Percentiles rank a stretch among this genome's conserved stretches.
These are phyloP conservation scores for Elsinoe ampelina DNA, from an alignment of 2,329 filamentous ascomycete genomes.

Conservation along the genomic window DNA sequence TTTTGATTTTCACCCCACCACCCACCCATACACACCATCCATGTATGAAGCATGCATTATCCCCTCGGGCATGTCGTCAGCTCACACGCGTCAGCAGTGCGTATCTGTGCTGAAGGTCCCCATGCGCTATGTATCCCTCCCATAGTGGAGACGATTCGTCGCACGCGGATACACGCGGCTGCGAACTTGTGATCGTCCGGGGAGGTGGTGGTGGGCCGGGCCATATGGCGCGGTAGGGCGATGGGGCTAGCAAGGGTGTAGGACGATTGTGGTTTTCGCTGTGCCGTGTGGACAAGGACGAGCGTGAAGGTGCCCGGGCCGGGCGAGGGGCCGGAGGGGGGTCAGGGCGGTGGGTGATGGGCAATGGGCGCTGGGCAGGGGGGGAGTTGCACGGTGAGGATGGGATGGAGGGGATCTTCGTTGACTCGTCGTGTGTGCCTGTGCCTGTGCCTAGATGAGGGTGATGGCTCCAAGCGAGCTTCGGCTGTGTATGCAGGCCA, in stretches of 20 bases:
- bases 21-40: no score
- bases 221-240: not conserved
- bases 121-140: no score
- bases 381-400: not conserved
- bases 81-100: no score
- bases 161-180: constrained; percentile 33
- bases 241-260: not conserved
- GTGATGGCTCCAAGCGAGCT: not conserved
- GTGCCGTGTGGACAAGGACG: not conserved
- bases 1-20: not conserved
- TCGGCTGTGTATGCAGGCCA: not conserved
- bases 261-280: not conserved
- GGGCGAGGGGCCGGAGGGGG: not conserved
- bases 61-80: no score
- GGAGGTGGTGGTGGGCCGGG: not conserved
- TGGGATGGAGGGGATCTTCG: not conserved
- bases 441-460: not conserved
- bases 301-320: not conserved
- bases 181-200: constrained; percentile 73
- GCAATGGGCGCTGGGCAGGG: not conserved
- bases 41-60: no score
- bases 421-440: not conserved
- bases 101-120: no score
- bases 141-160: no score
- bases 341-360: not conserved